These are phyloP conservation scores for Aspergillus quadricinctus DNA, from an alignment of 2,329 filamentous ascomycete genomes.

Conservation along the genomic window DNA sequence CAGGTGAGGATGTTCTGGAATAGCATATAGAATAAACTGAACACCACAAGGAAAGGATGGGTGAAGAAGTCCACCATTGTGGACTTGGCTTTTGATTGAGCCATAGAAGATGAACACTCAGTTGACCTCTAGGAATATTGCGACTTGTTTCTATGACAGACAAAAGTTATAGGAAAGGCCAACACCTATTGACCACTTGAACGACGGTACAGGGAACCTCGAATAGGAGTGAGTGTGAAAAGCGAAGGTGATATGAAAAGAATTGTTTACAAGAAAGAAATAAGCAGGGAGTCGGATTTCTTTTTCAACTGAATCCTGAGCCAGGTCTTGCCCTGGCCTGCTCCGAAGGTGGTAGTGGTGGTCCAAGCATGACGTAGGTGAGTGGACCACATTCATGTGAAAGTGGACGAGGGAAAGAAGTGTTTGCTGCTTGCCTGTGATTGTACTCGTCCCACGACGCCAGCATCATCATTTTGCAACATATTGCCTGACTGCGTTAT, in stretches of 20 bases:
- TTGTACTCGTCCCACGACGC: neutral
- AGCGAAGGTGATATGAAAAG: neutral
- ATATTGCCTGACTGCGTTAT: neutral
- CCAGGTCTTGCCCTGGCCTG: neutral
- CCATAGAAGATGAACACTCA: neutral
- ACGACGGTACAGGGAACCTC: neutral
- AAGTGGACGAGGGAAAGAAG: neutral
- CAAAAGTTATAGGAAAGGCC: neutral
- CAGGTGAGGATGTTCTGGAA: conserved; percentile 28
- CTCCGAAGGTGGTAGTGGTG: conserved; percentile 1
- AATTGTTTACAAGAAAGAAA: neutral
- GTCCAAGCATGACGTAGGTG: conserved; percentile 12
- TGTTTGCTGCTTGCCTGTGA: neutral
- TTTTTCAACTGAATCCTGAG: neutral
- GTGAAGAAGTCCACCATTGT: neutral
- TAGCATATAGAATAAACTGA: conserved; percentile 27
- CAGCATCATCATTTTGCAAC: neutral
- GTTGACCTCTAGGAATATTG: neutral
- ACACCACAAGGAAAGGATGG: conserved; percentile 27
- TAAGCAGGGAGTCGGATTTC: neutral
- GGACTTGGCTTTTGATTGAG: neutral
- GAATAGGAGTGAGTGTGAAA: neutral
- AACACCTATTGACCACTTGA: neutral
- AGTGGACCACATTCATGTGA: conserved; percentile 5
- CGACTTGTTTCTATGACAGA: neutral